These are phyloP conservation scores for Aspergillus novoparasiticus DNA, from an alignment of 2,329 filamentous ascomycete genomes.

Conservation along the genomic window DNA sequence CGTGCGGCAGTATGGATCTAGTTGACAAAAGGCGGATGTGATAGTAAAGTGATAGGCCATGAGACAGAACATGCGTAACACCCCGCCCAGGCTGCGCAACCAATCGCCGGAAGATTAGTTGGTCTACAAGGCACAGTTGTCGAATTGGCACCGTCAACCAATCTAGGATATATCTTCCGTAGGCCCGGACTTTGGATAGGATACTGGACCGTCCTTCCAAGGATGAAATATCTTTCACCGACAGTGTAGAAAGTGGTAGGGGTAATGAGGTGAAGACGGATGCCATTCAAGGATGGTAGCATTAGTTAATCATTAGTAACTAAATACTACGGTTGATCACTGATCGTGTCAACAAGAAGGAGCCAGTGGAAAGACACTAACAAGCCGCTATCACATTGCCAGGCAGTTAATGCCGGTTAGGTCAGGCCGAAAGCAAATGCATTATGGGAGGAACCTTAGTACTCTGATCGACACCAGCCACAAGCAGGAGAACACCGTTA, in stretches of 20 bases:
- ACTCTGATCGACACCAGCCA: slow-evolving; percentile 21
- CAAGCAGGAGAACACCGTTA: slow-evolving; percentile 14
- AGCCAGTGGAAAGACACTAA: neutral
- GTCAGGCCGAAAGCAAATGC: slow-evolving; percentile 18
- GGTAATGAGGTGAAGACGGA: too few species aligned
- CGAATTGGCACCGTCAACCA: neutral
- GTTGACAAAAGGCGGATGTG: neutral
- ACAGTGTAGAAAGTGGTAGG: neutral
- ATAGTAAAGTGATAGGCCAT: neutral
- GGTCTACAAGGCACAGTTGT: neutral
- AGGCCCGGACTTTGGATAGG: neutral
- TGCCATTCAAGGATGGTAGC: neutral
- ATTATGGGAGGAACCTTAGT: slow-evolving; percentile 14
- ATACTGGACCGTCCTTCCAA: neutral
- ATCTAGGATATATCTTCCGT: neutral
- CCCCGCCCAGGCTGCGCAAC: neutral
- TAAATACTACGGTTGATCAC: neutral
- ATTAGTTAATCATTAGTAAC: neutral
- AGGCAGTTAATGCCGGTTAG: slow-evolving; percentile 13
- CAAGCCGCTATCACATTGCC: neutral
- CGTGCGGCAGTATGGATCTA: neutral
- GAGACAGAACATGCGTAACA: neutral
- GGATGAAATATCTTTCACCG: neutral
- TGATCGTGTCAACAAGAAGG: neutral
- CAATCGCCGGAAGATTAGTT: neutral